Evolutionary conservation across 805 yeast genomes (phyloP).

Genomic region (Lipomyces sp.): DNA sequence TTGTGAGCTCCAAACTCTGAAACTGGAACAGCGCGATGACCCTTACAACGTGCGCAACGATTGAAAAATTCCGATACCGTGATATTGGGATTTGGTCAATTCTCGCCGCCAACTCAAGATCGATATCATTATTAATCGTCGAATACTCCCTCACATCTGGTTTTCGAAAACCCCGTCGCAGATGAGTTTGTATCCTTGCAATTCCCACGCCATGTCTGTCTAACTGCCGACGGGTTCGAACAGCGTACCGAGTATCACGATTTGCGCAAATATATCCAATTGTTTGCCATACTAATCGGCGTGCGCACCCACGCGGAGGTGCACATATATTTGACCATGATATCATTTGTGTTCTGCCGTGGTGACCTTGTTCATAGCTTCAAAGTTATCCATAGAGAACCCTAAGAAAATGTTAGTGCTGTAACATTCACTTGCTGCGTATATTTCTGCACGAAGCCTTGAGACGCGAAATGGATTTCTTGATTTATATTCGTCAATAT

Average conservation of each 20-base stretch:
- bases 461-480: not conserved
- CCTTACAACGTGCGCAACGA: slow-evolving; percentile 81
- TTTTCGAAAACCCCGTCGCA: not conserved
- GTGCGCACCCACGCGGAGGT: not conserved
- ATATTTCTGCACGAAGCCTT: not conserved
- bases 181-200: not conserved
- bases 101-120: slow-evolving; percentile 54
- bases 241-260: not conserved
- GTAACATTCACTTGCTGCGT: not conserved
- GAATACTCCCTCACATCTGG: not conserved
- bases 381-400: not conserved
- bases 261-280: not conserved
- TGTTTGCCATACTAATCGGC: not conserved
- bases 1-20: not conserved
- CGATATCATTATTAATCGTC: slow-evolving; percentile 13
- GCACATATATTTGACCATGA: not conserved
- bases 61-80: slow-evolving; percentile 86
- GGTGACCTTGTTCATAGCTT: not conserved
- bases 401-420: not conserved
- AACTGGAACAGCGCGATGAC: slow-evolving; percentile 5
- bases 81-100: slow-evolving; percentile 80
- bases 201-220: not conserved
- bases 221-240: not conserved
- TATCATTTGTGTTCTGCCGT: not conserved
- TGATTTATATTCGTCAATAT: not conserved